Evolutionary conservation across 345 rosid genomes (phyloP).

Genomic region (Rhodamnia rubescens): DNA sequence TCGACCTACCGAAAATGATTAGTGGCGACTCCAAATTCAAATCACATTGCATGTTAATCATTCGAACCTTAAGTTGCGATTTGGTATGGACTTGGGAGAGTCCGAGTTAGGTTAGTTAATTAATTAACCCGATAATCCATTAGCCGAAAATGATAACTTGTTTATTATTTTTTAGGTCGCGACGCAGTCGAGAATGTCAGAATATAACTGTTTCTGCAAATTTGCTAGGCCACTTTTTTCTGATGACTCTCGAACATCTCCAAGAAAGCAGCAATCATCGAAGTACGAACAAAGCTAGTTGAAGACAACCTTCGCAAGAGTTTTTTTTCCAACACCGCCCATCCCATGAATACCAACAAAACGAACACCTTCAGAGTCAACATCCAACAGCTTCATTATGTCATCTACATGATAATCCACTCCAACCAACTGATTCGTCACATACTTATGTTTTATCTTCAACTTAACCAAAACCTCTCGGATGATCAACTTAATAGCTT

Average conservation of each 20-base stretch:
- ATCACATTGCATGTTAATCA: too few relatives aligned
- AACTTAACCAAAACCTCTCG: too few relatives aligned
- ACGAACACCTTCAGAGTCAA: neutral
- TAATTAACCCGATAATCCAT: too few relatives aligned
- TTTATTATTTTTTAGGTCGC: too few relatives aligned
- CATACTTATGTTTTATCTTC: neutral
- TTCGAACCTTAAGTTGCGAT: too few relatives aligned
- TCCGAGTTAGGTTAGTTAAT: too few relatives aligned
- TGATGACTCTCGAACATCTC: neutral
- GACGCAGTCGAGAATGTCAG: neutral
- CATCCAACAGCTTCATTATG: neutral
- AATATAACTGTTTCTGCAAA: neutral
- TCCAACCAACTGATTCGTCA: neutral
- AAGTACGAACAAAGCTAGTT: neutral
- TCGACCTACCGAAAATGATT: too few relatives aligned
- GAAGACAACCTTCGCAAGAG: neutral
- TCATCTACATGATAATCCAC: neutral
- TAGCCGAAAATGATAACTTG: too few relatives aligned
- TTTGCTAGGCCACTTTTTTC: neutral
- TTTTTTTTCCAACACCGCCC: neutral
- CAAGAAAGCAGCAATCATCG: neutral
- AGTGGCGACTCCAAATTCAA: too few relatives aligned
- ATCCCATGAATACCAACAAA: neutral
- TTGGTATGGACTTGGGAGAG: too few relatives aligned
- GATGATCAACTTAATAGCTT: too few relatives aligned